These are phyloP conservation scores for Ogataea degrootiae DNA, from an alignment of 805 yeast genomes.

Conservation along the genomic window DNA sequence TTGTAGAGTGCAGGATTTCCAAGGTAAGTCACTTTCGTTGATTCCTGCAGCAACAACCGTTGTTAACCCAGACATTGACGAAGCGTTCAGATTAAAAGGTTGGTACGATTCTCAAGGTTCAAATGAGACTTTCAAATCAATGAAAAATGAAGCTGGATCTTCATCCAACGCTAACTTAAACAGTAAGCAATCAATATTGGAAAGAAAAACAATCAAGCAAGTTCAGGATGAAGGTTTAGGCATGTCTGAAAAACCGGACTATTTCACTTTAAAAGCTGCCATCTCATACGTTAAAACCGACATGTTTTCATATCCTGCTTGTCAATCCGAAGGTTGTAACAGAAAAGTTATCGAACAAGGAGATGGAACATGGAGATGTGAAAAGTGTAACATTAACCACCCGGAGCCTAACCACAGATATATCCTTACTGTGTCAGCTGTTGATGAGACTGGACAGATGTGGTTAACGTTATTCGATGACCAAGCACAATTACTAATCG, in stretches of 20 bases:
- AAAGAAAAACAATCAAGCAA: slow-evolving; percentile 61
- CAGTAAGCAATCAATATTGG: slow-evolving; percentile 39
- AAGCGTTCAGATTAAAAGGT: slow-evolving; percentile 83
- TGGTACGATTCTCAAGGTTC: slow-evolving; percentile 89
- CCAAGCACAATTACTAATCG: slow-evolving; percentile 63
- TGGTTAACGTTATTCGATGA: slow-evolving; percentile 89
- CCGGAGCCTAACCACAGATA: slow-evolving; percentile 74
- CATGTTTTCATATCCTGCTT: slow-evolving; percentile 85
- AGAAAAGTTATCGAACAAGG: slow-evolving; percentile 75
- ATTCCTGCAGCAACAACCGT: slow-evolving; percentile 72
- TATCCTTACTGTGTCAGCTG: slow-evolving; percentile 67
- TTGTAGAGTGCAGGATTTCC: slow-evolving; percentile 81
- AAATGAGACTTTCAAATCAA: slow-evolving; percentile 52
- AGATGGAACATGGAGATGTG: slow-evolving; percentile 87
- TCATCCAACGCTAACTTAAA: slow-evolving; percentile 29
- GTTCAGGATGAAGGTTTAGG: slow-evolving; percentile 70
- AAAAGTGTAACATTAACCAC: slow-evolving; percentile 73
- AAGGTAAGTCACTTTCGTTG: slow-evolving; percentile 78
- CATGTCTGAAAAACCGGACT: slow-evolving; percentile 72
- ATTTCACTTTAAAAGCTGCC: slow-evolving; percentile 69
- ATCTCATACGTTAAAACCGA: slow-evolving; percentile 68
- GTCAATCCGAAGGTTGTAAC: slow-evolving; percentile 70
- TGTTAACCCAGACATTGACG: slow-evolving; percentile 84
- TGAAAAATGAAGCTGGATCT: slow-evolving; percentile 49
- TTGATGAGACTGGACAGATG: slow-evolving; percentile 76